Conservation (phyloP, 192 early-diverging fungal genomes). For the Haplosporangium gracile region DNA sequence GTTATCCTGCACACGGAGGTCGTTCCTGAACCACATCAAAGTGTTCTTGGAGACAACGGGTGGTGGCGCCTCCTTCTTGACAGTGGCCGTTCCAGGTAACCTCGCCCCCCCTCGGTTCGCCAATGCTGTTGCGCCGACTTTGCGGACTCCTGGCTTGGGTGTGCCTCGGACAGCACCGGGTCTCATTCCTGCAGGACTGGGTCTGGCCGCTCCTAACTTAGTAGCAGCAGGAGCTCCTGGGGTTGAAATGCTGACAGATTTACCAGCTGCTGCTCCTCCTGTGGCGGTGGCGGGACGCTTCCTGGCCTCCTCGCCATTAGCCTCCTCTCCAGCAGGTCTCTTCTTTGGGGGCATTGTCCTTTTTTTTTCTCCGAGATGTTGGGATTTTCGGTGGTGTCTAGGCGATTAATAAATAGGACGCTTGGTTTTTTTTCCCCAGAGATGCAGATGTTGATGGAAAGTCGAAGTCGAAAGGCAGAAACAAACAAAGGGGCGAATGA, state of each 20-base stretch:
- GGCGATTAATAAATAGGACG: neutral
- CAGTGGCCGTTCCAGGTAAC: neutral
- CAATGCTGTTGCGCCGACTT: slow-evolving; percentile 32
- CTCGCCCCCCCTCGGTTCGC: slow-evolving; percentile 24
- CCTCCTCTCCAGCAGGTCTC: slow-evolving; percentile 48
- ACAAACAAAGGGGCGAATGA: neutral
- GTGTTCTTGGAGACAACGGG: slow-evolving; percentile 50
- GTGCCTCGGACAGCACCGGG: slow-evolving; percentile 39
- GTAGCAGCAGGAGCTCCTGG: slow-evolving; percentile 21
- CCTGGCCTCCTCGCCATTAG: slow-evolving; percentile 18
- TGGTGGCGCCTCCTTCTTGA: slow-evolving; percentile 49
- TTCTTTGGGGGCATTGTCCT: slow-evolving; percentile 57
- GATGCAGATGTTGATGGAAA: neutral
- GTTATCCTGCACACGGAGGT: slow-evolving; percentile 63
- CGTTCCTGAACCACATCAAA: slow-evolving; percentile 66
- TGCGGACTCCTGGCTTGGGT: slow-evolving; percentile 49
- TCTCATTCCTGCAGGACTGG: slow-evolving; percentile 17
- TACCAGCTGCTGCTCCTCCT: slow-evolving; percentile 8
- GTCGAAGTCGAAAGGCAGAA: neutral
- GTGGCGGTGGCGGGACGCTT: slow-evolving; percentile 19
- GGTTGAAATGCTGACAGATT: slow-evolving; percentile 33
- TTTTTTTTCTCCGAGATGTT: neutral
- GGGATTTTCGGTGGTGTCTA: neutral
- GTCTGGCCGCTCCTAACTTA: slow-evolving; percentile 4
- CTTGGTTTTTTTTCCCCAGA: neutral